Percentiles rank a stretch among this genome's conserved stretches.
Conservation (phyloP, 2,329 filamentous ascomycete genomes). For the Ophiostoma tasmaniense region DNA sequence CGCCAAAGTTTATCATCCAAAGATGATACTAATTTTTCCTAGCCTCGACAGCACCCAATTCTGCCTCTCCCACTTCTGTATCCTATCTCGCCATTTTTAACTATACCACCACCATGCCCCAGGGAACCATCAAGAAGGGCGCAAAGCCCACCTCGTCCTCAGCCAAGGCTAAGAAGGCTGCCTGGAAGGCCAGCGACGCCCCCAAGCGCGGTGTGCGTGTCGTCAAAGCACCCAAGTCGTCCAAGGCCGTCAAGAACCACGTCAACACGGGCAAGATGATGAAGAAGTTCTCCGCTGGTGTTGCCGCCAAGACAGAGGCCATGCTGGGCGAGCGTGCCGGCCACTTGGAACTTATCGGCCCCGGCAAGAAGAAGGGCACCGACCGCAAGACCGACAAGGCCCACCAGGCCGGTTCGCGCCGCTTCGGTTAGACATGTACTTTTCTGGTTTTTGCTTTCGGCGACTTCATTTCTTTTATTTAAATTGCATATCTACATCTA, state of each 20-base stretch:
- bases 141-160: slow-evolving; percentile 27
- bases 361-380: slow-evolving; percentile 39
- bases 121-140: slow-evolving; percentile 45
- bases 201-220: slow-evolving; percentile 37
- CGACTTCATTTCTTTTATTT: not conserved
- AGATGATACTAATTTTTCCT: not conserved
- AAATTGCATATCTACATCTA: not conserved
- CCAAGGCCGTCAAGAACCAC: slow-evolving; percentile 28
- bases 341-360: slow-evolving; percentile 51
- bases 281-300: slow-evolving; percentile 47
- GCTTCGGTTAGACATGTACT: slow-evolving; percentile 41
- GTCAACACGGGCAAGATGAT: slow-evolving; percentile 42
- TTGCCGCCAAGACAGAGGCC: slow-evolving; percentile 47
- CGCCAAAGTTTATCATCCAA: not conserved
- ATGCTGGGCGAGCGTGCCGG: slow-evolving; percentile 51
- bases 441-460: not conserved
- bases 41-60: not conserved
- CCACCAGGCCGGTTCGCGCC: slow-evolving; percentile 42
- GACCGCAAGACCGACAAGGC: slow-evolving; percentile 19
- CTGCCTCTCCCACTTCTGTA: not conserved
- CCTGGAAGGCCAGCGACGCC: slow-evolving; percentile 27
- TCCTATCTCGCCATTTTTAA: not conserved
- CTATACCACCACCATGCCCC: slow-evolving; percentile 37
- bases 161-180: slow-evolving; percentile 31
- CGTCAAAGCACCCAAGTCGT: slow-evolving; percentile 39